A percentile compares a stretch with the other conserved stretches of the same genome.
Conservation (phyloP, 2,329 filamentous ascomycete genomes). For the Colletotrichum euphorbiae region DNA sequence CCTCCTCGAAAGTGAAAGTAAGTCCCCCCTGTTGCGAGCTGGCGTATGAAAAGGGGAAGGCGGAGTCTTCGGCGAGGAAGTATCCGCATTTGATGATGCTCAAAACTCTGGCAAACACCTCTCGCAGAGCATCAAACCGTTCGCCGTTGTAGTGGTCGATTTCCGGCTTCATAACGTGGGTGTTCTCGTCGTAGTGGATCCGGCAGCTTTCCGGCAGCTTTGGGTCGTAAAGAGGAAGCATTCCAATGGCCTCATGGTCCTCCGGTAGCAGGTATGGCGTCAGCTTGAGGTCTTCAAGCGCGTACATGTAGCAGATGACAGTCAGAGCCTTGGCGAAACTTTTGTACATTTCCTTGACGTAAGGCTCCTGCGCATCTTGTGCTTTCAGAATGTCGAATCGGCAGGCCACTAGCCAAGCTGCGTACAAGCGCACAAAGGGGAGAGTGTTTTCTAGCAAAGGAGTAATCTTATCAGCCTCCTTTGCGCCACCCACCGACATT, state of each 20-base stretch:
- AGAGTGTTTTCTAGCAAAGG: constrained; percentile 57
- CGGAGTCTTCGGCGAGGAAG: constrained; percentile 54
- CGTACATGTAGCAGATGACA: constrained; percentile 60
- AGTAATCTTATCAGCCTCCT: constrained; percentile 48
- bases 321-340: constrained; percentile 60
- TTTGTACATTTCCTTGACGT: constrained; percentile 60
- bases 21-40: constrained; percentile 28
- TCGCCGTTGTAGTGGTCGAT: constrained; percentile 48
- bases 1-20: constrained; percentile 31
- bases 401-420: constrained; percentile 64
- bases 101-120: constrained; percentile 56
- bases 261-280: constrained; percentile 64
- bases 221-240: constrained; percentile 55
- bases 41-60: constrained; percentile 30
- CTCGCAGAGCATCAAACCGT: constrained; percentile 14
- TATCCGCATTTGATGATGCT: constrained; percentile 63
- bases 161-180: constrained; percentile 53
- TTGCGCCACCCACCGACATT: constrained; percentile 39
- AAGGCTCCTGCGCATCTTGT: constrained; percentile 57
- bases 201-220: constrained; percentile 54
- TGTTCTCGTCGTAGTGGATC: constrained; percentile 50
- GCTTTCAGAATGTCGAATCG: constrained; percentile 60
- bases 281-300: constrained; percentile 51
- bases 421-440: constrained; percentile 64
- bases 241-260: constrained; percentile 60